phyloP scores from a whole-genome alignment of 2,329 filamentous ascomycete species.

The Alternaria alternata region DNA sequence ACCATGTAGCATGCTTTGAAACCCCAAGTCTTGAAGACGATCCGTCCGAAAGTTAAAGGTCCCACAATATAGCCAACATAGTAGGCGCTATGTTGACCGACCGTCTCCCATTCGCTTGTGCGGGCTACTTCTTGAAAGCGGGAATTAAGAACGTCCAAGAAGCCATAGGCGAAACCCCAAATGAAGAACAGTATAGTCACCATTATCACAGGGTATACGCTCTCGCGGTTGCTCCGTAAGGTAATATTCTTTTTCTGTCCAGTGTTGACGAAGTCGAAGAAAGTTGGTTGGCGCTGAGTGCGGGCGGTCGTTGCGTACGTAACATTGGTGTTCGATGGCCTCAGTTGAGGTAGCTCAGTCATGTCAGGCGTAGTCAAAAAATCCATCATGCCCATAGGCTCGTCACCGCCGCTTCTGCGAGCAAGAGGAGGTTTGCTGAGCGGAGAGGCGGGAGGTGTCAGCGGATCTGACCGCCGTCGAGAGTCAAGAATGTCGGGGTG shows the following conservation, averaged over 20 bases:
- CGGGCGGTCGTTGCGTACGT: constrained; percentile 36
- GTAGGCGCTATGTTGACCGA: constrained; percentile 75
- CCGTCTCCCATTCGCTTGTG: constrained; percentile 68
- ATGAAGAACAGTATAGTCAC: constrained; percentile 86
- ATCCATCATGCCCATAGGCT: constrained; percentile 59
- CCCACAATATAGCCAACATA: constrained; percentile 76
- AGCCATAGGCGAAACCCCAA: constrained; percentile 90
- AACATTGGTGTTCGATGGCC: constrained; percentile 48
- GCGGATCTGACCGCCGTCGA: constrained; percentile 28
- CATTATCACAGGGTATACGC: constrained; percentile 74
- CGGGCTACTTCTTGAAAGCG: constrained; percentile 70
- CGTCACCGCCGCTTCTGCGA: constrained; percentile 29
- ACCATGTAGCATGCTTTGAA: constrained; percentile 70
- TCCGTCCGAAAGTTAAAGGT: constrained; percentile 70
- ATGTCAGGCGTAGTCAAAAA: constrained; percentile 62
- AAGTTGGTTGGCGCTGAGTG: constrained; percentile 53
- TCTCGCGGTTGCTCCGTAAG: constrained; percentile 68
- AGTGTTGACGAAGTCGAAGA: constrained; percentile 82
- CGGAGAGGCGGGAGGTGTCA: constrained; percentile 35
- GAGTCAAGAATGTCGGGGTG: constrained; percentile 37
- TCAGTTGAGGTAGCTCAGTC: constrained; percentile 43
- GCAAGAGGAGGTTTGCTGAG: constrained; percentile 34
- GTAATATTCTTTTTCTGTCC: constrained; percentile 73
- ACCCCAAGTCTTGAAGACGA: constrained; percentile 65
- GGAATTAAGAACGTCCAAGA: constrained; percentile 81